Conservation (phyloP, 2,329 filamentous ascomycete species). For the Metarhizium album region DNA sequence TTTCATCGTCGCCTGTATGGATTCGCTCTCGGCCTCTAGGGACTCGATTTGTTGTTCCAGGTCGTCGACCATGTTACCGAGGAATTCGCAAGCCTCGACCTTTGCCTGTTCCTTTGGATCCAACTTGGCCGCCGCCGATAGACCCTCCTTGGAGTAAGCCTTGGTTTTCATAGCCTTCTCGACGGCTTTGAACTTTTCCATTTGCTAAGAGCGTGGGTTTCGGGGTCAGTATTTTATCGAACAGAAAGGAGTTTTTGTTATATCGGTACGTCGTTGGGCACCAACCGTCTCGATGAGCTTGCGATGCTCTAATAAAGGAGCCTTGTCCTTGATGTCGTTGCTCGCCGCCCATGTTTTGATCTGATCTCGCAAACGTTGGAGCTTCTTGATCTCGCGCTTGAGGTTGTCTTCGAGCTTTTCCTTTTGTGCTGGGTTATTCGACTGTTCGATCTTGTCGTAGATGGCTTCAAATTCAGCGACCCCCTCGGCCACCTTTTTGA, state of each 20-base stretch:
- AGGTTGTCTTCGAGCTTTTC: slow-evolving; percentile 97
- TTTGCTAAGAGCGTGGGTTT: slow-evolving; percentile 52
- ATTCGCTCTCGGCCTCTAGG: slow-evolving; percentile 81
- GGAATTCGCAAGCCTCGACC: slow-evolving; percentile 75
- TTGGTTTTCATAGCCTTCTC: slow-evolving; percentile 99
- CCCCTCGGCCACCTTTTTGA: slow-evolving; percentile 95
- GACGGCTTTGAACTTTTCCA: slow-evolving; percentile 99
- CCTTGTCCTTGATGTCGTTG: slow-evolving; percentile 99
- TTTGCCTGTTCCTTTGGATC: slow-evolving; percentile 98
- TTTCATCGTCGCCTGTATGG: slow-evolving; percentile 79
- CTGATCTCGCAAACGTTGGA: slow-evolving; percentile 92
- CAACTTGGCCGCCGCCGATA: slow-evolving; percentile 82
- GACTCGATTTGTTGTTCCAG: slow-evolving; percentile 89
- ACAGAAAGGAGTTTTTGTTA: neutral
- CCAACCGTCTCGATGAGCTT: slow-evolving; percentile 94
- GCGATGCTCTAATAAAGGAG: slow-evolving; percentile 82
- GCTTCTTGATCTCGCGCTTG: slow-evolving; percentile 99
- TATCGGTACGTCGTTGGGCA: slow-evolving; percentile 12
- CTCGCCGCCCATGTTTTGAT: slow-evolving; percentile 99
- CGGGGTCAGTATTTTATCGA: neutral
- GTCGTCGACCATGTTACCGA: slow-evolving; percentile 80
- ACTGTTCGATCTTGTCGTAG: slow-evolving; percentile 94
- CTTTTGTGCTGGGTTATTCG: slow-evolving; percentile 87
- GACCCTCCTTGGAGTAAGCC: slow-evolving; percentile 94
- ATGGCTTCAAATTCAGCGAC: slow-evolving; percentile 87